Evolutionary conservation across 2,329 filamentous ascomycete genomes (phyloP).

Genomic region (Aspergillus hiratsukae): DNA sequence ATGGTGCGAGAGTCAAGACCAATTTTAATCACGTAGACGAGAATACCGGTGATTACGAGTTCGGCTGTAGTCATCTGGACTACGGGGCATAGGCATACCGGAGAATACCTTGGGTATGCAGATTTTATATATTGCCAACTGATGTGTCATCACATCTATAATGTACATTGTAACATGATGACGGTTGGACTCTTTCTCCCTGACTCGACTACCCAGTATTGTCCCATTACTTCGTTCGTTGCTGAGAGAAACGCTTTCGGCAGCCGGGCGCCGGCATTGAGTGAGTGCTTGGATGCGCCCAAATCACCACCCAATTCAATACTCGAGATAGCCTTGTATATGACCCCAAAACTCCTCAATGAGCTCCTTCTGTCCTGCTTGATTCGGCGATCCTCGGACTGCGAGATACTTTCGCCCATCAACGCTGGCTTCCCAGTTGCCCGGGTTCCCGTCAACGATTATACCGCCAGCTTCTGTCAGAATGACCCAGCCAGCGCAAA

Average conservation of each 20-base stretch:
- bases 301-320: slow-evolving; percentile 15
- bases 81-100: background rate
- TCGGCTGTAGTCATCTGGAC: background rate
- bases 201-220: background rate
- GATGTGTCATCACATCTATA: background rate
- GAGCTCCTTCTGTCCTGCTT: slow-evolving; percentile 35
- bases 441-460: slow-evolving; percentile 56
- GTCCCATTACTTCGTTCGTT: background rate
- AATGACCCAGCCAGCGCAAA: slow-evolving; percentile 60
- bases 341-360: slow-evolving; percentile 41
- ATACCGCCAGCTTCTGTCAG: slow-evolving; percentile 57
- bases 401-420: slow-evolving; percentile 54
- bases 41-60: background rate
- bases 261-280: background rate
- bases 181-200: background rate
- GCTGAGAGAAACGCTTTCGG: background rate
- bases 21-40: background rate
- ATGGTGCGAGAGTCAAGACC: background rate
- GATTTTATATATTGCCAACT: background rate
- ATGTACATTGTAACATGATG: background rate
- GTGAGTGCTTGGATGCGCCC: background rate
- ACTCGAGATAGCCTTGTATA: slow-evolving; percentile 36
- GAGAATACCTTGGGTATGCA: background rate
- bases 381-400: slow-evolving; percentile 29
- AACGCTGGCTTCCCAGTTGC: slow-evolving; percentile 52